Evolutionary conservation across 352 stramenopile species (phyloP), one percentile per base, ranked within the genome.

Genomic region (Pythium aquatile): DNA sequence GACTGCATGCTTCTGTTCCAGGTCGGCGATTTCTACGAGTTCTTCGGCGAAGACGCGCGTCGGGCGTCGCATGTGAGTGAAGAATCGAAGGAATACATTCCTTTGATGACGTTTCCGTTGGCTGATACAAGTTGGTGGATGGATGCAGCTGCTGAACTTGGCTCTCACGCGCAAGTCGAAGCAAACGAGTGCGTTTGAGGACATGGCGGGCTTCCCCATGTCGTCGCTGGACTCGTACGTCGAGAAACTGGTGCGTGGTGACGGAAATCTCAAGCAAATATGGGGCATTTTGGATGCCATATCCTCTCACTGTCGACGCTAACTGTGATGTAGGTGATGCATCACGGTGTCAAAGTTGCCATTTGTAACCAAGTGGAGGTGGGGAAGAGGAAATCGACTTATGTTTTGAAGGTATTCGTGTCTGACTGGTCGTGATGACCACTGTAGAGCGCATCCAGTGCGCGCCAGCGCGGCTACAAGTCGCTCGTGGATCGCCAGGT

Each of bases 21-120:
- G 77, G 85, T 93, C 26, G 85, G 84, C 49, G 85, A 93, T 58
- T 93, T 93, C 30, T 93, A 91, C 71, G 85, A 93, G 68, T 88
- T 93, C 63, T 93, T 93, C 51, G 79, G 82, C 5, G 82, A 90
- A 37, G 85, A 93, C 57, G 85, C 85, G 9, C 66, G 82, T 11
- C 76, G 79, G 26, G 85, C 81, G 28, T 89, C 85, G 55, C 77
- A 88, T 53, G 85, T 93, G 74, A 55, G 44, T 51, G n/a, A 37
- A 37, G 32, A 37, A 37, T 24, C 20, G 20, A 24, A 24, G 20
- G 20, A 24, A 24, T 24, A 24, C 20, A 35, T 35, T 35, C 32
- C 32, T 5, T 35, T 14, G 35, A 10, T 42, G 35, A 11, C 20
- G 35, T 28, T 29, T 51, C 2, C 51, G 14, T 11, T 29, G 44